Conservation (phyloP, 2,329 filamentous ascomycete genomes). For the Byssoonygena ceratinophila region DNA sequence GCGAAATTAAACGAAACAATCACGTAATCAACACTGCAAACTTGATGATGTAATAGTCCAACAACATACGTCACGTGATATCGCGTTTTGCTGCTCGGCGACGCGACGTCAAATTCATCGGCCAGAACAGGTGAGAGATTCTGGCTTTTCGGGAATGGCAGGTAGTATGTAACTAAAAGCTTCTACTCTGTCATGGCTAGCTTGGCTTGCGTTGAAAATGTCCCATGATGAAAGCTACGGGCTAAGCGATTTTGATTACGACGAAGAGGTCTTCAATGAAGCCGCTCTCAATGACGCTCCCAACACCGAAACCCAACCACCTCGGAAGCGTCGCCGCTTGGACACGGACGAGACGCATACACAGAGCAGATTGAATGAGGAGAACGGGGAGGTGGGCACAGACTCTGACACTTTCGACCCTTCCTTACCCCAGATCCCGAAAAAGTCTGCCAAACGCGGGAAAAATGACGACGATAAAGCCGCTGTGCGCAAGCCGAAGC, state of each 20-base stretch:
- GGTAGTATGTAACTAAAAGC: too few species aligned
- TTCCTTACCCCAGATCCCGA: neutral
- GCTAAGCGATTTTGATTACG: slow-evolving; percentile 26
- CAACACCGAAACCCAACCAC: slow-evolving; percentile 19
- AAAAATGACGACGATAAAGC: slow-evolving; percentile 7
- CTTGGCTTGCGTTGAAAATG: slow-evolving; percentile 20
- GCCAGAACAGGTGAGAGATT: too few species aligned
- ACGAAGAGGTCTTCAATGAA: slow-evolving; percentile 9
- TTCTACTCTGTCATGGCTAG: neutral
- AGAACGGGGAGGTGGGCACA: neutral
- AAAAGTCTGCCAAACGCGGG: neutral
- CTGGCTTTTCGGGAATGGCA: too few species aligned
- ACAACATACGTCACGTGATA: neutral
- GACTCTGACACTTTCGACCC: neutral
- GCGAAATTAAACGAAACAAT: neutral
- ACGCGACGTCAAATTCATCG: neutral
- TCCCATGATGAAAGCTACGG: slow-evolving; percentile 23
- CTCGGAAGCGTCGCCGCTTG: slow-evolving; percentile 29
- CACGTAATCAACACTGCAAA: neutral
- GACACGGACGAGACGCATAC: slow-evolving; percentile 4
- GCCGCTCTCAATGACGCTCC: neutral
- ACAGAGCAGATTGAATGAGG: neutral
- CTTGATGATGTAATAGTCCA: neutral
- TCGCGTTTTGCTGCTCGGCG: neutral
- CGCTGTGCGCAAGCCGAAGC: slow-evolving; percentile 29